A percentile compares a stretch with the other conserved stretches of the same genome.
phyloP scores from a whole-genome alignment of 116 monocot genomes.

The Zostera marina region DNA sequence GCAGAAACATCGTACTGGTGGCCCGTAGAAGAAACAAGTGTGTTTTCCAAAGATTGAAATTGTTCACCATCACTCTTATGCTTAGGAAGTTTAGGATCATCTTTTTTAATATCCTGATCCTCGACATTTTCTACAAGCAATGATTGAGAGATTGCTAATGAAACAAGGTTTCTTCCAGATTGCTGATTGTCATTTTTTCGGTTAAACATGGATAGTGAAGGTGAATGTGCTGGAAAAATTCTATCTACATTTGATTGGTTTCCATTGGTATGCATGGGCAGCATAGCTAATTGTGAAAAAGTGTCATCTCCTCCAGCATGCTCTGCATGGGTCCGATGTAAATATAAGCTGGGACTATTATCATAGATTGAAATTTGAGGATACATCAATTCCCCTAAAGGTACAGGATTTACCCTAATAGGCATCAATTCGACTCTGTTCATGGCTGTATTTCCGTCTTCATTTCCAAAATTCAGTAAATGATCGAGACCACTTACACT shows the following conservation, averaged over 20 bases:
- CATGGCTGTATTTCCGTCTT: slow-evolving; percentile 16
- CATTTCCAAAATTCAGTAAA: slow-evolving; percentile 32
- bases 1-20: background rate
- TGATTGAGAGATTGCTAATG: background rate
- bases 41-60: background rate
- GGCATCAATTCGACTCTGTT: slow-evolving; percentile 14
- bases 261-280: slow-evolving; percentile 10
- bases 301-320: slow-evolving; percentile 24
- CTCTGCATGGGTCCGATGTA: slow-evolving; percentile 12
- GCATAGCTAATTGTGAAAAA: slow-evolving; percentile 3
- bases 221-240: background rate
- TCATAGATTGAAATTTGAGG: slow-evolving; percentile 4
- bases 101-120: slow-evolving; percentile 11
- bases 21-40: background rate
- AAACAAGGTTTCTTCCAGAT: too few species aligned
- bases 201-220: too few species aligned
- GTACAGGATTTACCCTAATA: slow-evolving; percentile 9
- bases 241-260: slow-evolving; percentile 15
- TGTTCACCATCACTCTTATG: background rate
- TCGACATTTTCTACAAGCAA: slow-evolving; percentile 31
- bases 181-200: too few species aligned
- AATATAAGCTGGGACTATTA: slow-evolving; percentile 13
- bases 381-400: slow-evolving; percentile 5
- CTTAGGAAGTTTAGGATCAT: slow-evolving; percentile 10
- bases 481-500: slow-evolving; percentile 46